Base-by-base conservation (phyloP, 2,329 filamentous ascomycete species). In the Didymellaceae sp. region DNA sequence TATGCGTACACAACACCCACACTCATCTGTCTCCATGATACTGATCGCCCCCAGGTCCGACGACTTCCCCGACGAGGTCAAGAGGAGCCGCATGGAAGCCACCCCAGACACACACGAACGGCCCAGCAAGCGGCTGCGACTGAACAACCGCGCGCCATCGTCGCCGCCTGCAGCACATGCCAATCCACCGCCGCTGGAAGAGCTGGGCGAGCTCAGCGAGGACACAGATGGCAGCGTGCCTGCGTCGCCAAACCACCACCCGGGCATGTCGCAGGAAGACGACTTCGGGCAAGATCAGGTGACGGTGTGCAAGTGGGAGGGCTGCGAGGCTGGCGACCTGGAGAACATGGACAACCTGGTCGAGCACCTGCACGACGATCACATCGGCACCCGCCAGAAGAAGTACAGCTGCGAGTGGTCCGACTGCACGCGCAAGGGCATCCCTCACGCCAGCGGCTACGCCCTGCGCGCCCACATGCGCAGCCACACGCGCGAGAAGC, bases 371-470 rank as follows among this genome's bases (percentile, higher is more conserved):
- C 93, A 97, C 75, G 88, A 91, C 67, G 90, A 93, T 51, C 94
- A 99, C 74, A 96, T 97, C 66, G 91, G 94, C 68, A 90, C 87
- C 54, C 85, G 92, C 45, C 90, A 94, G 77, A 96, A 96, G 77
- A 96, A 94, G 74, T 97, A 97, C 72, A 91, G 90, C n/a, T 99
- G 94, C 75, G 93, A 97, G 75, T 99, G 94, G 94, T 85, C 84
- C 52, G 93, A 93, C 60, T 99, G 94, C 72, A 82, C 81, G 44
- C 80, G 92, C 55, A 97, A 96, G 77, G 91, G 91, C 52, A 86
- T 94, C 74, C 86, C 90, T 14, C 94, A 99, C 75, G 93, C 93
- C 1, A 96, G 91, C 66, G 94, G 91, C 2, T 99, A 99, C 76
- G 94, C 94, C 4, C 78, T 99, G 58, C 92, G 96, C 72, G 94